Evolutionary conservation across 306 rosid species (phyloP), one percentile per base, ranked within the genome.

Genomic region (Crataegus laevigata): DNA sequence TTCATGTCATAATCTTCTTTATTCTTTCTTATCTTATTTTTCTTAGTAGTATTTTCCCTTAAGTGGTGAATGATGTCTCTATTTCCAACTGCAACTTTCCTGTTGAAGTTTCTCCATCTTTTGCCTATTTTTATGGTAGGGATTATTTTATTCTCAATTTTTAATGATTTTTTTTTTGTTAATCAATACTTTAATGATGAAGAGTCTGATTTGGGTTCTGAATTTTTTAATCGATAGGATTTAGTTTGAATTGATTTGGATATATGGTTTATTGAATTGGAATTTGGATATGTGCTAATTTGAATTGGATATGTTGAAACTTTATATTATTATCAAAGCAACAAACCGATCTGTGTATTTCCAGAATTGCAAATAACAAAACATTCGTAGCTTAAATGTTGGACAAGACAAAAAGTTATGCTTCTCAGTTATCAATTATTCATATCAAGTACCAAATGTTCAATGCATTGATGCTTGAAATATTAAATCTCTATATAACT

Each of bases 241-340:
- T 25, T 12, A 40, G 40, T 36, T 36, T 36, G 40, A 36, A 36
- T 36, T 36, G 40, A 36, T 36, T 36, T 36, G 40, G 40, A 36
- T 36, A 36, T 36, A 1, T 36, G 40, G 40, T 36, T 36, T 36
- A 36, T 36, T 36, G 40, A 36, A 36, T 36, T 36, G 40, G 40
- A 36, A 36, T 36, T 36, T 36, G 9, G 40, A 36, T 36, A 36
- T 36, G 40, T 36, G 40, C 40, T 36, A 36, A 36, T 36, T 36
- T 6, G 40, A 36, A 36, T 36, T 36, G 40, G 40, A 6, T 36
- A 36, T 36, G 40, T 36, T 6, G 40, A 36, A 36, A 36, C 40
- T 75, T 94, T 94, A 71, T 72, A 28, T 68, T 30, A 14, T 66
- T 67, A 73, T 24, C 54, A 73, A 71, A 76, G 10, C 34, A 36